Base-by-base conservation (phyloP, 1,139 yeast species). In the Meyerozyma sp. region DNA sequence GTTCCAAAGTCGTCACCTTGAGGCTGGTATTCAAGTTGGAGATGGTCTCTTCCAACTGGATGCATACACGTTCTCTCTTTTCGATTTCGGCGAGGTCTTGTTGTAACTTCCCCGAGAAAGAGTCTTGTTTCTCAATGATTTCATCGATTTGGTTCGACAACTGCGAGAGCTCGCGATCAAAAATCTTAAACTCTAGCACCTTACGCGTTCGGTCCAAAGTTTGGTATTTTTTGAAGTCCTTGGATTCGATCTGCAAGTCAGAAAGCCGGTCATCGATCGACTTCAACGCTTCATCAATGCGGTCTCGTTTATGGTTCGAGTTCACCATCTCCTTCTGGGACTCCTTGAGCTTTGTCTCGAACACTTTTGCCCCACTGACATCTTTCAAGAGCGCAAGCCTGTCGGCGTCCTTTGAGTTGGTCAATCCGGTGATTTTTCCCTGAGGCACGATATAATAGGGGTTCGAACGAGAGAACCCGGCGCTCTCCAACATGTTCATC, bases 371-470 rank as follows among this genome's bases (percentile, higher is more conserved):
- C 13, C 99, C 99, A 42, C 97, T 94, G 28, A 91, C 96, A 58
- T 90, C 96, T 54, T 93, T 90, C 50, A 93, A 69, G 36, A 91
- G 68, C 28, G 80, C 75, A 46, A 93, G 70, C 47, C 98, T 75
- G 57, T 91, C 97, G 3, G 77, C 60, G 59, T 90, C 96, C 53
- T 86, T 85, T 1, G 97, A 93, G 58, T 90, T 90, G 0, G 98
- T 93, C 47, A 93, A 71, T 1, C 85, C 75, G 0, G 91, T 82
- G 54, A 90, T 88, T 54, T 88, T 75, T 13, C 99, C 99, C 62
- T 93, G 99, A 0, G 98, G 98, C 3, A 93, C 98, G 54, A 93
- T 91, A 62, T 93, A 93, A 63, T 91, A 93, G 0, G 98, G 97
- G 51, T 90, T 91, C 3, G 91, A 82, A 47, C 88, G 75, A 1